Evolutionary conservation across 768 basidiomycete species (phyloP).

Genomic region (Russula sp.): DNA sequence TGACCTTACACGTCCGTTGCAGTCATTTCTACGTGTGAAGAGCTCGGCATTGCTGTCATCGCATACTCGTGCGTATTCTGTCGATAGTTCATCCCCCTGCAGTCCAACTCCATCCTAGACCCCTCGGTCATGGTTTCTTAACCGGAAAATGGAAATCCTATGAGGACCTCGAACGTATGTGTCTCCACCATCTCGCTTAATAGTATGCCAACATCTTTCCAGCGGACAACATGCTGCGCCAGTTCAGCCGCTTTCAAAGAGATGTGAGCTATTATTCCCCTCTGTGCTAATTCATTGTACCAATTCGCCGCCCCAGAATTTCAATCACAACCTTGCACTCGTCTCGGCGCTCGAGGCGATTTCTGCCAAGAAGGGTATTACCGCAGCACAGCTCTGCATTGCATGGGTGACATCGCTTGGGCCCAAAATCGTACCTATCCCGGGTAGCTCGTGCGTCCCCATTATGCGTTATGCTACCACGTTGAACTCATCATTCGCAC

Average conservation of each 20-base stretch:
- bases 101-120: constrained; percentile 23
- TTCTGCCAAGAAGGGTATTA: constrained; percentile 38
- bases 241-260: constrained; percentile 35
- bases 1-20: neutral
- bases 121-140: constrained; percentile 49
- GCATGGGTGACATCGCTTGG: constrained; percentile 37
- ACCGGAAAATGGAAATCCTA: constrained; percentile 39
- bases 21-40: constrained; percentile 49
- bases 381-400: constrained; percentile 36
- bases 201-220: neutral
- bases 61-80: constrained; percentile 41
- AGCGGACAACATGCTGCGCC: constrained; percentile 34
- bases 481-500: neutral
- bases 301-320: constrained; percentile 26
- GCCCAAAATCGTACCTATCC: constrained; percentile 40
- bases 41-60: constrained; percentile 50
- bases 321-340: constrained; percentile 40
- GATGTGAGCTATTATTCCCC: constrained; percentile 27
- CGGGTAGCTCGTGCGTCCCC: constrained; percentile 37
- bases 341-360: constrained; percentile 38
- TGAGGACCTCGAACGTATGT: constrained; percentile 32
- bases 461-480: neutral
- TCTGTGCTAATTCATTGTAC: neutral
- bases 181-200: neutral
- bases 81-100: neutral